A percentile compares a stretch with the other conserved stretches of the same genome.
phyloP scores from a whole-genome alignment of 768 basidiomycete genomes.

The Myochromella boudieri region DNA sequence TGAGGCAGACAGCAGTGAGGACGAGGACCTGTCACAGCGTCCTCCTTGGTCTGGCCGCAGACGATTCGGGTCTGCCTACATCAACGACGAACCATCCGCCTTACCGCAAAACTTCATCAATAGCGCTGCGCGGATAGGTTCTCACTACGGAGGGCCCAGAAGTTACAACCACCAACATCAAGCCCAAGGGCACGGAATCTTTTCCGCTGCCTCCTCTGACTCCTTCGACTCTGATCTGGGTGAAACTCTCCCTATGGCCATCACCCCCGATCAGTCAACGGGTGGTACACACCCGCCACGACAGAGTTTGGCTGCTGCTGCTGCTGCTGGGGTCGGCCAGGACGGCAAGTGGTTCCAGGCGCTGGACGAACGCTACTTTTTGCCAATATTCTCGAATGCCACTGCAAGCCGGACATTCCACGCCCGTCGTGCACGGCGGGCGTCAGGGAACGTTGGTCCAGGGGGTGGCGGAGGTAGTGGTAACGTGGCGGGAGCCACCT shows the following conservation, averaged over 20 bases:
- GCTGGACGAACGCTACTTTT: constrained; percentile 89
- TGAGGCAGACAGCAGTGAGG: constrained; percentile 65
- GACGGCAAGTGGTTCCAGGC: constrained; percentile 97
- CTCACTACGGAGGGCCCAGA: constrained; percentile 54
- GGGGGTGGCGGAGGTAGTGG: constrained; percentile 34
- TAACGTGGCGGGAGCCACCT: constrained; percentile 25
- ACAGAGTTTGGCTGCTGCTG: constrained; percentile 16
- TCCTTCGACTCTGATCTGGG: constrained; percentile 72
- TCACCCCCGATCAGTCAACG: constrained; percentile 36
- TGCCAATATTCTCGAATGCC: constrained; percentile 91
- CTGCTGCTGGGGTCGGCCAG: constrained; percentile 40
- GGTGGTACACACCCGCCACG: constrained; percentile 24
- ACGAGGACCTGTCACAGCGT: constrained; percentile 44
- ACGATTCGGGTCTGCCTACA: constrained; percentile 43
- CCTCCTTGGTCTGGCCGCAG: constrained; percentile 37
- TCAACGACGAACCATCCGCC: constrained; percentile 43
- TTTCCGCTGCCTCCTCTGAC: constrained; percentile 76
- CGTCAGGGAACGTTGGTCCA: constrained; percentile 31
- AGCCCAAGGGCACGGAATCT: constrained; percentile 35
- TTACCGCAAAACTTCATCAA: constrained; percentile 26
- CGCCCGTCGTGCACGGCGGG: constrained; percentile 66
- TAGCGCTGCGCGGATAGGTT: constrained; percentile 44
- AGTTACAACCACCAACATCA: constrained; percentile 76
- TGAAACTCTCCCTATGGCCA: constrained; percentile 78
- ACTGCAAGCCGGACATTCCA: constrained; percentile 87